Evolutionary conservation across 768 basidiomycete genomes (phyloP), one percentile per base, ranked within the genome.

Genomic region (Leccinum incarnatum): DNA sequence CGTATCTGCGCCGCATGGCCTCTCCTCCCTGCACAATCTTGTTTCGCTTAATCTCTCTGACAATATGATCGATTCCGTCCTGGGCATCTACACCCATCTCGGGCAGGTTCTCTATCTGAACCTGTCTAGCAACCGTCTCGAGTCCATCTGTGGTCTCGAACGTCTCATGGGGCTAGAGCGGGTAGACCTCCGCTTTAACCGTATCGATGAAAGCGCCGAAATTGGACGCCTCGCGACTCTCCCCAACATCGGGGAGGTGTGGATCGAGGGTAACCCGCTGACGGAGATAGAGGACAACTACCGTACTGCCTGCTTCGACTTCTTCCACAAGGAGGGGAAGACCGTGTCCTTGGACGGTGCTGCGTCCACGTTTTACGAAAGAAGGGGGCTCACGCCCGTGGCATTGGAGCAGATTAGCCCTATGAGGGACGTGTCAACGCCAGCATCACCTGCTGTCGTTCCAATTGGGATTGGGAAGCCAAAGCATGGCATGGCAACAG

Each of bases 31-130:
- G 23, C 84, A 87, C 67, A 89, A 87, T 62, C 89, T 99, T 54
- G 74, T 85, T 55, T 91, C 90, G n/a, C 87, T 99, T 65, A 95
- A 97, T 74, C 83, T 99, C n/a, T 81, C 91, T 15, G 90, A 95
- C 73, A 99, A 99, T 76, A 93, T 99, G 85, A 94, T 99, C 64
- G 94, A 96, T 71, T 95, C 95, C 17, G 88, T 98, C 17, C 83
- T 95, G 4, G 90, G 91, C 29, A 91, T 97, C 58, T 91, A 94
- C 68, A 82, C 83, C 37, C 83, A 86, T 54, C 81, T 98, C 37
- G 92, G 91, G 2, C 85, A 88, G 61, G 79, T 97, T 25, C 78
- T 87, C 17, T 78, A 81, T 6, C 78, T 98, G 65, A 94, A 96
- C 72, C 80, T 98, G 17, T 82, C 91, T 1, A 78, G 81, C 55